phyloP scores from a whole-genome alignment of 345 rosid genomes.

The Euphorbia peplus region DNA sequence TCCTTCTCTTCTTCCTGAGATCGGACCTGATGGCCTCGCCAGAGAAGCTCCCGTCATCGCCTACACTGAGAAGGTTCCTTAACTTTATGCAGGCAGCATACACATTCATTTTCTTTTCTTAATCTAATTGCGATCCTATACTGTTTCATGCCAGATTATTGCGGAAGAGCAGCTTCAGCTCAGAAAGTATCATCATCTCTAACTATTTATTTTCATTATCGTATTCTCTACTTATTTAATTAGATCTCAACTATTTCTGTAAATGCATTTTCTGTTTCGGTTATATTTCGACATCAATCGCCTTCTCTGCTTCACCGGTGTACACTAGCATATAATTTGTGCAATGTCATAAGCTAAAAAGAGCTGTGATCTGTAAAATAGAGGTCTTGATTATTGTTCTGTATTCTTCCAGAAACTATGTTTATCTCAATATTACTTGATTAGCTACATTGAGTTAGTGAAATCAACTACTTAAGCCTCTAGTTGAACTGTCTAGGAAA shows the following conservation, averaged over 20 bases:
- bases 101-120: not conserved
- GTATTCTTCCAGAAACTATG: not conserved
- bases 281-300: not conserved
- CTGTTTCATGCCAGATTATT: constrained; percentile 49
- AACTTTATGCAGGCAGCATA: not conserved
- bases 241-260: not conserved
- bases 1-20: constrained; percentile 64
- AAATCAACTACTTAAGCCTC: not conserved
- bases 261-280: not conserved
- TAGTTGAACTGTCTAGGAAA: not conserved
- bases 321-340: not conserved
- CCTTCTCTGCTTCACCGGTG: not conserved
- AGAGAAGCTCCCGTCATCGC: constrained; percentile 82
- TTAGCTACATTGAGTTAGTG: not conserved
- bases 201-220: not conserved
- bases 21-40: constrained; percentile 86
- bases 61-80: constrained; percentile 78
- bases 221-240: not conserved
- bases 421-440: not conserved
- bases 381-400: not conserved
- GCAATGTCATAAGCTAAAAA: not conserved
- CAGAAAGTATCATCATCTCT: constrained; percentile 47
- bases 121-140: not conserved
- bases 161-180: constrained; percentile 84
- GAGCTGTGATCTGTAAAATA: not conserved